Base-by-base conservation (phyloP, 2,329 filamentous ascomycete genomes). In the Alternaria sp. region DNA sequence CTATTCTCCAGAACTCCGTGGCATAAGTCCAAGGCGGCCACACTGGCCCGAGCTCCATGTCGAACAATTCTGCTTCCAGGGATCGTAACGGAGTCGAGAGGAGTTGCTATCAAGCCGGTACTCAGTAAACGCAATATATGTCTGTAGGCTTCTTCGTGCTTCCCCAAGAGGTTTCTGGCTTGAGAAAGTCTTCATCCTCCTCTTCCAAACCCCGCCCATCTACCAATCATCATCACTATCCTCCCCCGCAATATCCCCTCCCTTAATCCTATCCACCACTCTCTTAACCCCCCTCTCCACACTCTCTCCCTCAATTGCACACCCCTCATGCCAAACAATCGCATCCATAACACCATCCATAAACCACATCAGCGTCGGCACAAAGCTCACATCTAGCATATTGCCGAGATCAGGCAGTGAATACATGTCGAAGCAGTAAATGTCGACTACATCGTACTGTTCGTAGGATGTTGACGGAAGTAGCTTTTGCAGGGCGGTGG, bases 281-380 rank as follows among this genome's bases (percentile, higher is more conserved):
- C 71, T 64, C 58, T 65, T 60, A n/a, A 77, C 68, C 2, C 68
- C 72, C 30, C 52, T 65, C 36, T 68, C 66, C 15, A 71, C 70
- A 43, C 67, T 73, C 64, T 74, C 72, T 2, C 68, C 68, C 51
- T 68, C 62, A 6, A 74, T 71, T 25, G 63, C 60, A 12, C 70
- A 69, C 3, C 71, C 71, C 23, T 70, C 65, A 51, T 74, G 71
- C 71, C 71, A 74, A 6, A 72, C 69, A 44, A 73, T 52, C 11
- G 71, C 56, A 61, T 74, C 71, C 50, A 65, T 62, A 15, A 68
- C 59, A 3, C 68, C 65, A 50, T 74, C 69, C 30, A 60, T 62
- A 26, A 72, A 74, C 70, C 70, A 74, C 68, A 73, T 70, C 19
- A 74, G 46, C 26, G 61, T 71, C 9, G 71, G 71, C 49, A 73